Percentiles rank a stretch among this genome's conserved stretches.
Evolutionary conservation across 345 rosid species (phyloP).

Genomic region (Eucalyptus tenuipes): DNA sequence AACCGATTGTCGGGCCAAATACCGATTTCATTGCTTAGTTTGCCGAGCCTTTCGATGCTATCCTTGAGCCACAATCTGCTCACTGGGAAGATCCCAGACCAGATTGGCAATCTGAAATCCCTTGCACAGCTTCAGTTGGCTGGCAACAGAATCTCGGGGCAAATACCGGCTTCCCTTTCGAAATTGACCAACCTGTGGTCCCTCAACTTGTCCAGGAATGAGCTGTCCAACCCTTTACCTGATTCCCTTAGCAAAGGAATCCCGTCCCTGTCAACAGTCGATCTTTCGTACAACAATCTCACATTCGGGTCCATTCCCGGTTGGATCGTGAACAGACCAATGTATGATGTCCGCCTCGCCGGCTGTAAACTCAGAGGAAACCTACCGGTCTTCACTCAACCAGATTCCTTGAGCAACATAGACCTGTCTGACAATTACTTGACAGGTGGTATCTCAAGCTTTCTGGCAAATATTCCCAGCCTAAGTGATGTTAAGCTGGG

Average conservation of each 20-base stretch:
- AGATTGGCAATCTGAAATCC: constrained; percentile 49
- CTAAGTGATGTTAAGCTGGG: constrained; percentile 64
- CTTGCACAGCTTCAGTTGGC: constrained; percentile 58
- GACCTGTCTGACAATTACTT: constrained; percentile 71
- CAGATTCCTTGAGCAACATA: constrained; percentile 44
- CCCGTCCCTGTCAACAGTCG: constrained; percentile 65
- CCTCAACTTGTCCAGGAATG: constrained; percentile 80
- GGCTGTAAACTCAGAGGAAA: constrained; percentile 67
- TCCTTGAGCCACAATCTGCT: constrained; percentile 57
- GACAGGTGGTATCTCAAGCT: constrained; percentile 42
- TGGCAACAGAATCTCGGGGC: constrained; percentile 53
- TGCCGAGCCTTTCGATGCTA: constrained; percentile 41
- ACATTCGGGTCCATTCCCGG: constrained; percentile 54
- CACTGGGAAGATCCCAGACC: constrained; percentile 52
- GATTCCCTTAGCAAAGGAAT: constrained; percentile 27
- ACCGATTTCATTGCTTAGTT: constrained; percentile 46
- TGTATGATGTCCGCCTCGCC: constrained; percentile 64
- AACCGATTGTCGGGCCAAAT: constrained; percentile 52
- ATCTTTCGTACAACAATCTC: constrained; percentile 77
- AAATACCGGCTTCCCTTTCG: constrained; percentile 54
- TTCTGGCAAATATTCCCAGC: constrained; percentile 43
- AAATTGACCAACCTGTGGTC: constrained; percentile 66
- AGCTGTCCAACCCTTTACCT: constrained; percentile 58
- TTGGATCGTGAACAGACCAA: constrained; percentile 53
- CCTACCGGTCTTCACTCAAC: constrained; percentile 53